Base-by-base conservation (phyloP, 1,284 basidiomycete genomes). In the Ganoderma resinaceum region DNA sequence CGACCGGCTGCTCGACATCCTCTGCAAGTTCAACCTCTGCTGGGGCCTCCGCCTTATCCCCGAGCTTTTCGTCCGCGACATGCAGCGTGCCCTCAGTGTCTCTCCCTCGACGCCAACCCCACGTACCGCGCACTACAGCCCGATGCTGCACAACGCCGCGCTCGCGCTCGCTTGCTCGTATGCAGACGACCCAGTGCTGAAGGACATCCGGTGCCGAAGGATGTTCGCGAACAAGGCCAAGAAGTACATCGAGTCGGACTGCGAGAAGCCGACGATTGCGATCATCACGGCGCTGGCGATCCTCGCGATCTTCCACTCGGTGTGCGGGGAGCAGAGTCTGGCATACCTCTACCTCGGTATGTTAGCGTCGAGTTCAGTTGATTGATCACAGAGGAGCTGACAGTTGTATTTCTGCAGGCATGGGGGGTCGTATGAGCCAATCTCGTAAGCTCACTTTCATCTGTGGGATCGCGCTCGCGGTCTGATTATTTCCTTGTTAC, bases 81-180 rank as follows among this genome's bases (percentile, higher is more conserved):
- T 91, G 87, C 81, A 85, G 75, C 76, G 85, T 67, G 78, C 84
- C 68, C 80, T 92, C 73, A 81, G 76, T 60, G 75, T 80, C 38
- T 86, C 88, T 2, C 82, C 81, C 0, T 80, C 83, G 0, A 80
- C 87, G 11, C 72, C 81, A 0, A 80, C 82, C 9, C 80, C 84
- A 0, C 84, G 85, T 63, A 85, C 86, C 0, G 82, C 88, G 0
- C 86, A 89, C 72, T 93, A 92, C 78, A 90, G 89, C 1, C 89
- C 90, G 0, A 88, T 92, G 82, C 81, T 92, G 3, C 91, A 93
- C 79, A 92, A 92, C 73, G 83, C 88, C 3, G 79, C 91, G 0
- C 80, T 93, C 9, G 82, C 90, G 1, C 78, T 93, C 33, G 89
- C 86, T 1, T 80, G 86, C 0, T 85, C 86, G 0, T 91, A 87